phyloP scores from a whole-genome alignment of 164 flowering plant genomes.

The Hamamelis virginiana region DNA sequence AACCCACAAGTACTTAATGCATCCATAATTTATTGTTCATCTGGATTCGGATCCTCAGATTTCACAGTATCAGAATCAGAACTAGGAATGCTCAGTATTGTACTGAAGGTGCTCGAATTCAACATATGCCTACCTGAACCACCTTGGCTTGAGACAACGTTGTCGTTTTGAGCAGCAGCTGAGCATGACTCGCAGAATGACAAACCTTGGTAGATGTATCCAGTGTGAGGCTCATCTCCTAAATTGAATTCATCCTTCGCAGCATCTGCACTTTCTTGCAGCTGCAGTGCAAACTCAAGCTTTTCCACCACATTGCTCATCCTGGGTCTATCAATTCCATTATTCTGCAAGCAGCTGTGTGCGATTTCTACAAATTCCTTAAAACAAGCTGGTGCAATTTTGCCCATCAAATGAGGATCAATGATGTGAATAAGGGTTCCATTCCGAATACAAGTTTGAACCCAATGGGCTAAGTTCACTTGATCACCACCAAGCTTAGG shows the following conservation, averaged over 20 bases:
- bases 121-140: no score
- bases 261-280: constrained; percentile 26
- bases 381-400: constrained; percentile 20
- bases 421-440: constrained; percentile 18
- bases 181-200: no score
- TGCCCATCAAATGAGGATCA: constrained; percentile 21
- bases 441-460: background rate
- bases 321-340: constrained; percentile 24
- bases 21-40: no score
- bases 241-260: background rate
- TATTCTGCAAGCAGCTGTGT: constrained; percentile 17
- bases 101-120: no score
- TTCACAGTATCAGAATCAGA: no score
- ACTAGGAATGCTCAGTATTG: no score
- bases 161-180: no score
- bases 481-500: background rate
- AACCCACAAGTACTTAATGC: no score
- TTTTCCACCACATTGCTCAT: constrained; percentile 25
- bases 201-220: no score
- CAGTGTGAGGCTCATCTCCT: no score
- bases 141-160: no score
- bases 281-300: constrained; percentile 28
- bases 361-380: constrained; percentile 20
- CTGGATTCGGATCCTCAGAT: no score
- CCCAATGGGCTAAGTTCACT: constrained; percentile 15